These are phyloP conservation scores for Aquanectria penicillioides DNA, from an alignment of 2,329 filamentous ascomycete genomes.

Conservation along the genomic window DNA sequence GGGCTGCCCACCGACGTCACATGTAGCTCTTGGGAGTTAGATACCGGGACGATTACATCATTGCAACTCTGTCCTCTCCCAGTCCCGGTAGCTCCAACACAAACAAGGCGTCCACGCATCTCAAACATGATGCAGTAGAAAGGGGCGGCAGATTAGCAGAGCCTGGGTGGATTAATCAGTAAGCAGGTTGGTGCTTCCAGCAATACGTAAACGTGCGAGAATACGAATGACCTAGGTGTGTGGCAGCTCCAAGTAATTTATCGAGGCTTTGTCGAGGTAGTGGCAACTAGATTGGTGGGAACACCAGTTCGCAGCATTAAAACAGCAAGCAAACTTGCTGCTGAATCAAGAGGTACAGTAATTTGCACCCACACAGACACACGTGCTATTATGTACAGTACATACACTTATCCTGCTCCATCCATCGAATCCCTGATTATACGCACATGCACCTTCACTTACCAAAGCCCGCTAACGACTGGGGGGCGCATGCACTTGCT, in stretches of 20 bases:
- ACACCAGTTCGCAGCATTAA: too few relatives aligned
- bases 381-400: too few relatives aligned
- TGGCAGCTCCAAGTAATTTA: too few relatives aligned
- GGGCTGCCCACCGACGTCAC: conserved; percentile 19
- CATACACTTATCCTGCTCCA: too few relatives aligned
- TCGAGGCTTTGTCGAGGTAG: too few relatives aligned
- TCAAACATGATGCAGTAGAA: conserved; percentile 7
- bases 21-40: conserved; percentile 25
- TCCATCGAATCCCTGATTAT: too few relatives aligned
- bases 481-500: conserved; percentile 15
- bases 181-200: neutral
- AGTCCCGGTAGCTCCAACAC: neutral
- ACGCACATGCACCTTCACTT: too few relatives aligned
- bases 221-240: too few relatives aligned
- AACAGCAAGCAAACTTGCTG: too few relatives aligned
- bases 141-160: conserved; percentile 4
- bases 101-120: neutral
- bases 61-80: conserved; percentile 12
- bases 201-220: neutral
- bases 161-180: neutral
- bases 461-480: neutral
- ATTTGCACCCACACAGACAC: too few relatives aligned
- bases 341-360: too few relatives aligned
- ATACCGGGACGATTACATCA: conserved; percentile 33
- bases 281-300: too few relatives aligned